Conservation (phyloP, 1,284 basidiomycete genomes). For the Microbotryum lychnidis-dioicae region DNA sequence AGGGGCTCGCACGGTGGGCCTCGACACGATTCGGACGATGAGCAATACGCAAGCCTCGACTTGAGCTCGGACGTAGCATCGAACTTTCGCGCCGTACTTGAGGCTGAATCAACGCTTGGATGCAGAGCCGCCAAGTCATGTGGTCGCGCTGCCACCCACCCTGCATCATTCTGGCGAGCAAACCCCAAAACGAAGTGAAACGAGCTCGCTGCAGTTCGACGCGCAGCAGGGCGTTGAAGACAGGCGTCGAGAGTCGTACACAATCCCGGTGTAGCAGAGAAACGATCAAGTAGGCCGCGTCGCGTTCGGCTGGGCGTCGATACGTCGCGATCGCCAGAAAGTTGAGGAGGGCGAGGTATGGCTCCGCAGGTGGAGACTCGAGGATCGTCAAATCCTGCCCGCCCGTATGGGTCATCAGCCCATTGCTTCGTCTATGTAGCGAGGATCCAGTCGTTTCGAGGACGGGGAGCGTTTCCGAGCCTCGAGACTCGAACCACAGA, state of each 20-base stretch:
- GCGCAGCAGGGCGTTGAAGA: constrained; percentile 20
- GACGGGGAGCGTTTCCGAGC: background rate
- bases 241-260: constrained; percentile 1
- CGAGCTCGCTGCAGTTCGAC: constrained; percentile 16
- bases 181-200: constrained; percentile 25
- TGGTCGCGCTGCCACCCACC: background rate
- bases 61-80: too few relatives aligned
- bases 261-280: constrained; percentile 5
- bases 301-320: constrained; percentile 2
- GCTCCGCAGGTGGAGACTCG: background rate
- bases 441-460: background rate
- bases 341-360: constrained; percentile 25
- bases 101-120: background rate
- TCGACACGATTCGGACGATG: too few relatives aligned
- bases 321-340: background rate
- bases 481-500: background rate
- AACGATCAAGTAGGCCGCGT: constrained; percentile 20
- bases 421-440: background rate
- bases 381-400: background rate
- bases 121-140: constrained; percentile 10
- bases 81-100: too few relatives aligned
- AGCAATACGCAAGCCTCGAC: too few relatives aligned
- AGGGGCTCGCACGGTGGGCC: too few relatives aligned
- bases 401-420: too few relatives aligned
- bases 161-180: constrained; percentile 11